Evolutionary conservation across 2,329 filamentous ascomycete genomes (phyloP), one percentile per base, ranked within the genome.

Genomic region (Pestalotiopsis sp.): DNA sequence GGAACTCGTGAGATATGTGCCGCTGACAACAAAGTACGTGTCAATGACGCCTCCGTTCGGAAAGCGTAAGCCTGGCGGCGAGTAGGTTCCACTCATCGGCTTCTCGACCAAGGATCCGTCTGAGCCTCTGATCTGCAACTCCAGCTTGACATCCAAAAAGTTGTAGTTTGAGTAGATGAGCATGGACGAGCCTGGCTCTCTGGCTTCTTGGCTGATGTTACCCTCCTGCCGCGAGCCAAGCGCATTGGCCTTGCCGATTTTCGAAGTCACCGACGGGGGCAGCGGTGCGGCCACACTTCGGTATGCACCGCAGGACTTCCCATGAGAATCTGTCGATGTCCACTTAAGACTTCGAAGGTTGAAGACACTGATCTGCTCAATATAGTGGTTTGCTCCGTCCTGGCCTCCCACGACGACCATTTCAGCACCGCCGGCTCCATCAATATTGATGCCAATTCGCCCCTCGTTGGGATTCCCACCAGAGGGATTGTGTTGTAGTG

Each of bases 101-200:
- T 93, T 94, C 78, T 99, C 96, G 1, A 89, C 88, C 65, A 99
- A 82, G 0, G 89, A 90, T 38, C 96, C 95, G 77, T 98, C 94
- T 1, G 93, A 88, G 9, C 92, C 85, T 65, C 96, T 89, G 61
- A 99, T 89, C 79, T 98, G 96, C 48, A 99, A 83, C 79, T 99
- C 96, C 26, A 99, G 83, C 78, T 97, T 98, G 72, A 99, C 96
- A 74, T 99, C 95, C 66, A 99, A 80, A 75, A 99, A 99, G 80
- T 99, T 98, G 81, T 99, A 99, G 78, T 99, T 99, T 26, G 95
- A 98, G 79, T 99, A 99, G 59, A 99, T 97, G 70, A 99, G 86
- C 94, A 98, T 98, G 1, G 89, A 90, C 1, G 88, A 89, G 6
- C 87, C 88, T 0, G 86, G 78, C 63, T 91, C 88, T 38, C 84